phyloP scores from a whole-genome alignment of 1,139 yeast genomes.

The Chernovozyma sophiae-reginae region DNA sequence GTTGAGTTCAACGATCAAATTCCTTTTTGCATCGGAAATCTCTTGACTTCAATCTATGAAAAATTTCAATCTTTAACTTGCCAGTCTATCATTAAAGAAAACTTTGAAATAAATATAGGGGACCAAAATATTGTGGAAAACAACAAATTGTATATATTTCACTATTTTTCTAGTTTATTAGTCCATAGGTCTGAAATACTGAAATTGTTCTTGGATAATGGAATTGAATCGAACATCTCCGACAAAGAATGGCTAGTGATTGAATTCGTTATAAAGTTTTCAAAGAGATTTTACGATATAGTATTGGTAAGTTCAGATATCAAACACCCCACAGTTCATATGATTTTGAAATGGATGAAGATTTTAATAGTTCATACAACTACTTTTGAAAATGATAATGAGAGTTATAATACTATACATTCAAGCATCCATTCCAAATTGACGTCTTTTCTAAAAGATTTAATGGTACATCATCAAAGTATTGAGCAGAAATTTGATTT shows the following conservation, averaged over 20 bases:
- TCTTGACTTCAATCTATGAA: neutral
- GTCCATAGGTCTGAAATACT: neutral
- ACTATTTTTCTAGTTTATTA: neutral
- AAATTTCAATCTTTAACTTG: neutral
- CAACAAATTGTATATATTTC: neutral
- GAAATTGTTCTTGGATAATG: conserved; percentile 1
- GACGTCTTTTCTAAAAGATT: neutral
- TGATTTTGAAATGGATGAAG: conserved; percentile 20
- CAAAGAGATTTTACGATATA: conserved; percentile 13
- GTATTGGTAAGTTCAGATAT: conserved; percentile 7
- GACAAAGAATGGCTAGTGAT: conserved; percentile 14
- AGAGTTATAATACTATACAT: neutral
- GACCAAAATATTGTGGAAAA: neutral
- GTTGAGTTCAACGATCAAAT: neutral
- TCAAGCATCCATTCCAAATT: conserved; percentile 4
- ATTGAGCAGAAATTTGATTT: conserved; percentile 16
- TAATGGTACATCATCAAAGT: conserved; percentile 10
- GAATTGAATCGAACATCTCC: conserved; percentile 2
- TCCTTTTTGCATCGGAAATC: neutral
- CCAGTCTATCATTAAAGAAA: too few species aligned
- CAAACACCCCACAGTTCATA: conserved; percentile 14
- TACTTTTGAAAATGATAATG: conserved; percentile 7
- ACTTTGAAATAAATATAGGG: neutral
- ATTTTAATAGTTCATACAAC: conserved; percentile 16
- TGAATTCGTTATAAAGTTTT: conserved; percentile 11